These are phyloP conservation scores for Apiospora koreana DNA, from an alignment of 2,329 filamentous ascomycete genomes.

Conservation along the genomic window DNA sequence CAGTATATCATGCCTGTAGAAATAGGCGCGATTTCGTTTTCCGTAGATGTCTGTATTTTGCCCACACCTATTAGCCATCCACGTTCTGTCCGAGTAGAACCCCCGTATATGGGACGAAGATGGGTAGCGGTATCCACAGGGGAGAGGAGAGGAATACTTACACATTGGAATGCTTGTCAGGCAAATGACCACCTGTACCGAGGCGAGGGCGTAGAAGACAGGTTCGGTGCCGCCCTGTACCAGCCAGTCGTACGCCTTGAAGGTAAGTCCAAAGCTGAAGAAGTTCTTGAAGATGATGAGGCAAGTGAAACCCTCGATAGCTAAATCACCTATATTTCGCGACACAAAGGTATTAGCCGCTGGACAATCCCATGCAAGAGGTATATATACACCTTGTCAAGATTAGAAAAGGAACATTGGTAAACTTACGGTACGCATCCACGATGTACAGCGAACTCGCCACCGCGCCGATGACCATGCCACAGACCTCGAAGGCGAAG, in stretches of 20 bases:
- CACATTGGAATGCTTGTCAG: conserved; percentile 73
- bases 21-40: conserved; percentile 75
- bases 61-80: background rate
- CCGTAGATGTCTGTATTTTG: conserved; percentile 68
- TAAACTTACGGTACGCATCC: conserved; percentile 76
- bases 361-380: background rate
- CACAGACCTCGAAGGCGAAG: conserved; percentile 80
- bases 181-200: conserved; percentile 78
- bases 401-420: background rate
- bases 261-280: conserved; percentile 85
- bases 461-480: conserved; percentile 91
- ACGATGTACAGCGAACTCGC: conserved; percentile 86
- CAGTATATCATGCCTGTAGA: conserved; percentile 73
- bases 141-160: conserved; percentile 51
- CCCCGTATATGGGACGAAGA: too few species aligned
- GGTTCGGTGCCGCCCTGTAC: conserved; percentile 60
- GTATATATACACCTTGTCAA: background rate
- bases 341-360: background rate
- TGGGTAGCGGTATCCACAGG: conserved; percentile 2
- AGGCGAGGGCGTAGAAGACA: conserved; percentile 70
- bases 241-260: conserved; percentile 83
- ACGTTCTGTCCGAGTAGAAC: background rate
- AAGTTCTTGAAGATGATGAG: conserved; percentile 94
- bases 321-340: conserved; percentile 63
- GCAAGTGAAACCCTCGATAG: conserved; percentile 86